Percentiles rank a stretch among this genome's conserved stretches.
Conservation (phyloP, 2,329 filamentous ascomycete species). For the Aspergillus neoniger region DNA sequence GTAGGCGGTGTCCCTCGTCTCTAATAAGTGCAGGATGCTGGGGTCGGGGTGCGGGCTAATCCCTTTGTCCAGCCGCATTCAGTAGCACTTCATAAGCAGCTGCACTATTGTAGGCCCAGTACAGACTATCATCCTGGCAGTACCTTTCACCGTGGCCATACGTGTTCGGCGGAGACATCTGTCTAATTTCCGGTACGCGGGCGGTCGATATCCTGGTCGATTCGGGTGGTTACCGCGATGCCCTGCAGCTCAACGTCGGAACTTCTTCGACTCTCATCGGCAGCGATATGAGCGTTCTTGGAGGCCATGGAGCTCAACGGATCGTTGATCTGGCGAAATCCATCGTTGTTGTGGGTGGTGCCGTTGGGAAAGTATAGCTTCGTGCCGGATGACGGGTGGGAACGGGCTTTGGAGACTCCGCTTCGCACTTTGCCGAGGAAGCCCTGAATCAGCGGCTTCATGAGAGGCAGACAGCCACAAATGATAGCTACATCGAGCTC, state of each 20-base stretch:
- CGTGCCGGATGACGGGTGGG: slow-evolving; percentile 3
- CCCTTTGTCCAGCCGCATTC: no score
- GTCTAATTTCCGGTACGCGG: background rate
- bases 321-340: slow-evolving; percentile 13
- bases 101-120: no score
- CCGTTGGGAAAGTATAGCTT: slow-evolving; percentile 9
- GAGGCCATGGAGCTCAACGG: background rate
- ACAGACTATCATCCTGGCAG: no score
- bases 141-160: background rate
- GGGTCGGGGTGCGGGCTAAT: no score
- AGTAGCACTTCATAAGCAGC: no score
- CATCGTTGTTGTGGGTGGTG: slow-evolving; percentile 7
- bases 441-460: slow-evolving; percentile 20
- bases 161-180: background rate
- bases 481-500: slow-evolving; percentile 26
- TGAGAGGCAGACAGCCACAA: slow-evolving; percentile 22
- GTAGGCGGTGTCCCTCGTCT: no score
- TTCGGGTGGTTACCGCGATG: slow-evolving; percentile 12
- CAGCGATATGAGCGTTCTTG: background rate
- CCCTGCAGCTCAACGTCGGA: slow-evolving; percentile 12
- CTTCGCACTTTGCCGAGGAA: slow-evolving; percentile 13
- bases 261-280: background rate
- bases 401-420: slow-evolving; percentile 10
- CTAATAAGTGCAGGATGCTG: no score
- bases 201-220: slow-evolving; percentile 2